Conservation (phyloP, 1,139 yeast genomes). For the Spathaspora sp. region DNA sequence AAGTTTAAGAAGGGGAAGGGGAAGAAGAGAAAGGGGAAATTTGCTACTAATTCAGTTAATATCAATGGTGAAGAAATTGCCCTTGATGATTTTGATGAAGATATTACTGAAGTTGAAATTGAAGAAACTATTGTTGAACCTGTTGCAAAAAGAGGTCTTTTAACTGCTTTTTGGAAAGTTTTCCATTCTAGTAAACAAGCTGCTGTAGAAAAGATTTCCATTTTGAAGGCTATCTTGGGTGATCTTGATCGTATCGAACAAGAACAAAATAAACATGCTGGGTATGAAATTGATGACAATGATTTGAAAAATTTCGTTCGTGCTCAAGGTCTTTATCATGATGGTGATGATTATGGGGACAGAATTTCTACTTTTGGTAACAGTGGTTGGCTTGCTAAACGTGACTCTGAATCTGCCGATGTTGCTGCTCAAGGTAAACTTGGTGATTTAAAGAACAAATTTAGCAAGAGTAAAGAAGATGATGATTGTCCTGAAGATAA, state of each 20-base stretch:
- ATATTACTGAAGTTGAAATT: neutral
- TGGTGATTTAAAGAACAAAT: conserved; percentile 2
- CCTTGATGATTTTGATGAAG: neutral
- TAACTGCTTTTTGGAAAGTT: conserved; percentile 14
- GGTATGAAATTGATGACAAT: neutral
- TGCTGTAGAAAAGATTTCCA: conserved; percentile 12
- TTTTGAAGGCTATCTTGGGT: conserved; percentile 13
- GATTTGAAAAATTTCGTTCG: neutral
- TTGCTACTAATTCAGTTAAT: neutral
- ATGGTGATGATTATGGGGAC: neutral
- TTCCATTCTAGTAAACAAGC: conserved; percentile 12
- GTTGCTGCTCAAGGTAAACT: conserved; percentile 1
- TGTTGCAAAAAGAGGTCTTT: conserved; percentile 11
- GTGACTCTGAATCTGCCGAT: conserved; percentile 8
- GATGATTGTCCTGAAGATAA: conserved; percentile 1
- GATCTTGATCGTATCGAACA: conserved; percentile 11
- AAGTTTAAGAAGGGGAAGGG: conserved; percentile 4
- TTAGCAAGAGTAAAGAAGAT: conserved; percentile 3
- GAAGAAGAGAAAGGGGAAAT: conserved; percentile 1
- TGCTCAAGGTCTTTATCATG: neutral
- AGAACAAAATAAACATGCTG: neutral
- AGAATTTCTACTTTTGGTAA: conserved; percentile 1
- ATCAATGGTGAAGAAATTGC: too few species aligned
- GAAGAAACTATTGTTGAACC: neutral
- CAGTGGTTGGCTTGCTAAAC: conserved; percentile 2